Evolutionary conservation across 2,329 filamentous ascomycete genomes (phyloP).

Genomic region (Tolypocladium inflatum): DNA sequence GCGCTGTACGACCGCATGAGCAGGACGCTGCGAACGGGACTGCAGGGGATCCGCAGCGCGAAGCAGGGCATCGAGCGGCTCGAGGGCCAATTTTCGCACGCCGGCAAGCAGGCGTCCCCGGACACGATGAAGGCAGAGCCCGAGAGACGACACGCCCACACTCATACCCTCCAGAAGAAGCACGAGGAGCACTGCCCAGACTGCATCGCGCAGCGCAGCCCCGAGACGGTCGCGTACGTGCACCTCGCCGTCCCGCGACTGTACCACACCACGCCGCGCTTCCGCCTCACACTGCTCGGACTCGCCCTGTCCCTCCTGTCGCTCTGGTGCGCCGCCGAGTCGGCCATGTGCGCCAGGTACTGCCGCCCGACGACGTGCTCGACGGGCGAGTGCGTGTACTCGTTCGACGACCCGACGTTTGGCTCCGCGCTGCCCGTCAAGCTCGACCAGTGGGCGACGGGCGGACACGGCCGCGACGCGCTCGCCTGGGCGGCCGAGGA

Average conservation of each 20-base stretch:
- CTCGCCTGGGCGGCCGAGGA: conserved; percentile 30
- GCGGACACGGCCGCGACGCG: conserved; percentile 36
- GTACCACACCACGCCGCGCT: conserved; percentile 31
- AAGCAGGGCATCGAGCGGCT: conserved; percentile 50
- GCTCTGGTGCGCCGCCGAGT: conserved; percentile 47
- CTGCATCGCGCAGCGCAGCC: conserved; percentile 6
- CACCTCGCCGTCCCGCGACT: conserved; percentile 36
- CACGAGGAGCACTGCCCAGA: conserved; percentile 6
- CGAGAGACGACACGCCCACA: conserved; percentile 4
- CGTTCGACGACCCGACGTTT: conserved; percentile 48
- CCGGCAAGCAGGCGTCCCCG: conserved; percentile 15
- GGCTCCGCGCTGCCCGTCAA: conserved; percentile 53
- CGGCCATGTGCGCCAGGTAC: conserved; percentile 40
- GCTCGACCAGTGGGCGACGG: conserved; percentile 50
- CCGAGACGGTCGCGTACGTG: conserved; percentile 23
- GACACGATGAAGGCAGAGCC: background rate
- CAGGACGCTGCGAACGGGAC: conserved; percentile 39
- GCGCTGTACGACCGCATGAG: conserved; percentile 39
- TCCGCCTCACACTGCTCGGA: conserved; percentile 40
- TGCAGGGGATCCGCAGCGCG: conserved; percentile 42
- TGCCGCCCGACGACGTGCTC: conserved; percentile 45
- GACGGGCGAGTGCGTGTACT: conserved; percentile 40
- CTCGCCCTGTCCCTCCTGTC: conserved; percentile 30
- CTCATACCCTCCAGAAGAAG: conserved; percentile 6
- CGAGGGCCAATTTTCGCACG: conserved; percentile 38